A percentile compares a stretch with the other conserved stretches of the same genome.
These are phyloP conservation scores for Geoglossum cookeanum DNA, from an alignment of 2,329 filamentous ascomycete species.

Conservation along the genomic window DNA sequence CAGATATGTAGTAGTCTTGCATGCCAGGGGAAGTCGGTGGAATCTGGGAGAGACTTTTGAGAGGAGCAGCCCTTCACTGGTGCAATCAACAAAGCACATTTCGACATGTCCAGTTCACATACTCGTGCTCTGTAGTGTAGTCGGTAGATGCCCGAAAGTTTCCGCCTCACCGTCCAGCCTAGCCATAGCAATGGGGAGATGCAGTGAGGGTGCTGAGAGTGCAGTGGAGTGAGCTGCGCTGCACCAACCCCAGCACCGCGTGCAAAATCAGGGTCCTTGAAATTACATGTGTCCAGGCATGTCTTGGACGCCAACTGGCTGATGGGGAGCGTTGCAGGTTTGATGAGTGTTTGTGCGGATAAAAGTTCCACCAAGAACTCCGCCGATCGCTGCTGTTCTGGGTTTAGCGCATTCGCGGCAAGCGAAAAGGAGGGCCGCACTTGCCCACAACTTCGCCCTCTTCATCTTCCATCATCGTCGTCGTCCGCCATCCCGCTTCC, in stretches of 20 bases:
- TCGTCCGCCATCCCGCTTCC: background rate
- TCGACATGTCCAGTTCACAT: background rate
- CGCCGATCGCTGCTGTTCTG: background rate
- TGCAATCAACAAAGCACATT: background rate
- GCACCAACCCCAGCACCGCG: background rate
- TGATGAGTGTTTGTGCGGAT: background rate
- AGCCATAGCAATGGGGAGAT: background rate
- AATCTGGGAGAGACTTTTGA: background rate
- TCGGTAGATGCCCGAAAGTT: background rate
- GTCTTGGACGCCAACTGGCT: background rate
- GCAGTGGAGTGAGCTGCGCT: background rate
- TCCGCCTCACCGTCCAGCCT: background rate
- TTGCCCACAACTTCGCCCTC: conserved; percentile 3
- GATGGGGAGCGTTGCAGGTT: background rate
- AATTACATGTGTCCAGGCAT: background rate
- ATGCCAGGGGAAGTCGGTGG: background rate
- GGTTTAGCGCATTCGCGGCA: background rate
- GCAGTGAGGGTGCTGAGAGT: no score
- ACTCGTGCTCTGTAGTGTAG: background rate
- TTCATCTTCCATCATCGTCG: conserved; percentile 1
- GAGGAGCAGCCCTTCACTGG: background rate
- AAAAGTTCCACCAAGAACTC: background rate
- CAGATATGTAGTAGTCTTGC: background rate
- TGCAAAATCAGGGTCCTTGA: background rate
- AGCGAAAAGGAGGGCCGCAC: conserved; percentile 3